Evolutionary conservation across 805 yeast genomes (phyloP).

Genomic region (Candida jianshihensis): DNA sequence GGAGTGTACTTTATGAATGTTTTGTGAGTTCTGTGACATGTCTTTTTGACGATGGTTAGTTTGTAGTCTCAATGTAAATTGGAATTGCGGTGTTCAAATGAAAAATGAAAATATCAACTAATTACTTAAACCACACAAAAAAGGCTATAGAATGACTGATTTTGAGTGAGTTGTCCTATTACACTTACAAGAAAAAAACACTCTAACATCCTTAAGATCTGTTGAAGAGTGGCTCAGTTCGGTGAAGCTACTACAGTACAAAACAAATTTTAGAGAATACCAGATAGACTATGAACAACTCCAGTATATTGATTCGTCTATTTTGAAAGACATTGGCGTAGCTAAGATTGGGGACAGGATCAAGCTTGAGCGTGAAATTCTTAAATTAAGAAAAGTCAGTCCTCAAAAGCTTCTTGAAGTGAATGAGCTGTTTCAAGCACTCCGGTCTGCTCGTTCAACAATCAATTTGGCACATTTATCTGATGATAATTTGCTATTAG

Average conservation of each 20-base stretch:
- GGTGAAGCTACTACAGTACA: constrained; percentile 2
- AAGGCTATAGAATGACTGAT: neutral
- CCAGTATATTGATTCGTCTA: constrained; percentile 42
- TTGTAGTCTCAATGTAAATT: too few species aligned
- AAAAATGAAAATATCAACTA: too few species aligned
- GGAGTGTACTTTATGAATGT: too few species aligned
- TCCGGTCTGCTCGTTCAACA: too few species aligned
- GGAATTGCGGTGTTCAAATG: too few species aligned
- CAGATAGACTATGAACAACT: constrained; percentile 20
- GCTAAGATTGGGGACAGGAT: constrained; percentile 79
- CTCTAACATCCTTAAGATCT: too few species aligned
- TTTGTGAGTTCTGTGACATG: too few species aligned
- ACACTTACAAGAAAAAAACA: too few species aligned
- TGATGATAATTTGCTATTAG: constrained; percentile 1
- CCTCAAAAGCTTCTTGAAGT: constrained; percentile 4
- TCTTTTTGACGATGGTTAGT: too few species aligned
- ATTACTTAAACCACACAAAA: too few species aligned
- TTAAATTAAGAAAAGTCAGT: constrained; percentile 27
- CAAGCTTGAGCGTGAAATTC: constrained; percentile 53
- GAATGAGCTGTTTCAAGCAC: constrained; percentile 12
- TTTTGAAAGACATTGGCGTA: constrained; percentile 69
- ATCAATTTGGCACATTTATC: too few species aligned
- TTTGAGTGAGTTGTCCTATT: neutral
- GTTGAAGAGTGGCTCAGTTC: constrained; percentile 2
- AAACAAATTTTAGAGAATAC: constrained; percentile 6